Evolutionary conservation across 225 moss, liverwort and hornwort species (phyloP), one percentile per base, ranked within the genome.

Genomic region (Thuidium tamariscinum): DNA sequence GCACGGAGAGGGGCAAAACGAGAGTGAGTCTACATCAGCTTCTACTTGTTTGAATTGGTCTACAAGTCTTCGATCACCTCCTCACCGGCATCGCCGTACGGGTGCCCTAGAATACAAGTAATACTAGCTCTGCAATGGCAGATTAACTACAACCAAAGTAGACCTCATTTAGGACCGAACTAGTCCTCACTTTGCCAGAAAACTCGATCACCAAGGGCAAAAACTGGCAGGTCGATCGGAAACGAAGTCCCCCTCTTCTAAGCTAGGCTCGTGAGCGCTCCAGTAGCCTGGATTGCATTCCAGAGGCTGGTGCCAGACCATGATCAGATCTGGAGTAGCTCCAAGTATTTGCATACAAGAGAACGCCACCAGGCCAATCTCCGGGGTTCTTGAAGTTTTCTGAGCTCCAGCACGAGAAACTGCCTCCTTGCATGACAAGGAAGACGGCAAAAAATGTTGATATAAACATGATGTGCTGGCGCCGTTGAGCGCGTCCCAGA

Each of bases 371-470:
- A 65, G 73, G 71, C 5, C 44, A 54, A 11, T 71, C n/a, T 61
- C 78, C 55, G 42, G 36, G 36, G 59, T 11, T 32, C 39, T 42
- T 39, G 19, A 65, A 56, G 37, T 46, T 60, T 84, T 57, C 54
- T 65, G 23, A 32, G 65, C 84, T 26, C 74, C 84, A 80, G 80
- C 80, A 80, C 71, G 14, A 48, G 55, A 57, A 85, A 84, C 80
- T 48, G 80, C 74, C 80, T 84, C 65, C 88, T 81, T 79, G n/a
- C n/a, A n/a, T n/a, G 85, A 56, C 60, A 62, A 84, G 56, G 84
- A 56, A 57, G 36, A 57, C 84, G 39, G 80, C 84, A 88, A 88
- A 88, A 88, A 88, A 66, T 74, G 88, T 66, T 76, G 66, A 30
- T 65, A 74, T 46, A 23, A 79, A 84, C 84, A 88, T 61, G 79